Percentiles rank a stretch among this genome's conserved stretches.
phyloP scores from a whole-genome alignment of 306 rosid species.

The Biancaea sappan region DNA sequence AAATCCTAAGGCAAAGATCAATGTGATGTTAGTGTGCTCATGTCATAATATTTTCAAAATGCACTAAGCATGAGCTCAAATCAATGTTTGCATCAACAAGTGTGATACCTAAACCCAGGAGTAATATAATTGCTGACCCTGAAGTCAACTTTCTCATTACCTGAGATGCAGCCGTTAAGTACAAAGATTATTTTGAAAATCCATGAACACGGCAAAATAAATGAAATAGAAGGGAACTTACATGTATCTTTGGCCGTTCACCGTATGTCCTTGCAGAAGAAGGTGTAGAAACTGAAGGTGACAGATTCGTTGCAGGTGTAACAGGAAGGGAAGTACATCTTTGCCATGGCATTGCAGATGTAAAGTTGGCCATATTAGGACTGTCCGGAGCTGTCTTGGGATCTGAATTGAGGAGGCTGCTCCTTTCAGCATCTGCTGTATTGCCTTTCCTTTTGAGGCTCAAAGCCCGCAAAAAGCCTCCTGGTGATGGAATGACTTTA shows the following conservation, averaged over 20 bases:
- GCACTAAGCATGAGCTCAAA: conserved; percentile 12
- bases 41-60: conserved; percentile 25
- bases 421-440: conserved; percentile 71
- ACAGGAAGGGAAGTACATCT: conserved; percentile 90
- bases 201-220: conserved; percentile 22
- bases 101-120: conserved; percentile 1
- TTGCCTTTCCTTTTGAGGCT: conserved; percentile 80
- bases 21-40: conserved; percentile 22
- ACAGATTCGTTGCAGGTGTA: conserved; percentile 62
- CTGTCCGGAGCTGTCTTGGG: conserved; percentile 52
- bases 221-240: conserved; percentile 44
- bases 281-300: conserved; percentile 71
- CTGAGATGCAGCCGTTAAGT: not conserved
- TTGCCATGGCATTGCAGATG: conserved; percentile 65
- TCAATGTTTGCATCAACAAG: conserved; percentile 16
- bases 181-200: conserved; percentile 21
- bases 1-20: conserved; percentile 22
- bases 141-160: not conserved
- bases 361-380: conserved; percentile 46
- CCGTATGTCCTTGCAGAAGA: conserved; percentile 65
- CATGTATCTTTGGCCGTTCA: conserved; percentile 63
- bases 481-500: conserved; percentile 57
- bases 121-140: not conserved
- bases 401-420: conserved; percentile 75
- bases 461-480: conserved; percentile 68